Base-by-base conservation (phyloP, 1,139 yeast genomes). In the Pichia kudriavzevii region DNA sequence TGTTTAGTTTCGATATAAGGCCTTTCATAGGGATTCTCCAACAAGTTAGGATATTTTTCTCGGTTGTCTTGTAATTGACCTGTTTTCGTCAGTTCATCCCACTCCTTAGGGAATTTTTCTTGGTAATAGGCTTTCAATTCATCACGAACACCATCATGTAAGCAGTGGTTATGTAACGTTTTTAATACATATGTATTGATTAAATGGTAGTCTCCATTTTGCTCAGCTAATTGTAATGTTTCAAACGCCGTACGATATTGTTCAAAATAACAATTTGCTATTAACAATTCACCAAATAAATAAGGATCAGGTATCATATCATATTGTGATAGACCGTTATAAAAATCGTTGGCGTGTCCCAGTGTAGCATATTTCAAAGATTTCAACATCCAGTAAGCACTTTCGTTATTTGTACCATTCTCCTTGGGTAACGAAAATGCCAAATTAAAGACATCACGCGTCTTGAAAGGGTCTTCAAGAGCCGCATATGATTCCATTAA, bases 241-340 rank as follows among this genome's bases (percentile, higher is more conserved):
- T 62, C 64, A 13, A 79, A 59, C 0, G 93, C 93, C 4, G 72
- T 69, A 20, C 69, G 68, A 26, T 67, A 69, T 33, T 68, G 61
- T 2, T 82, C 88, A 50, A 77, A 77, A 47, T 79, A 79, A 42
- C 84, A 81, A 52, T 81, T 78, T 2, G 91, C 85, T 41, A 81
- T 71, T 31, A 83, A 58, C 45, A 75, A 79, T 51, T 81, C 88
- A 30, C 66, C 67, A 50, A 69, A 70, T 32, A 79, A 68, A n/a
- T 66, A 64, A 25, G 67, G 61, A 43, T 72, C 67, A 0, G 85
- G 84, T 7, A 65, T 46, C 11, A 81, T 58, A 1, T 69, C 72
- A 48, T 66, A 74, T 26, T 64, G 63, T 0, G 79, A 67, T 30
- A 82, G 55, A 39, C 70, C 70, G 39, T 72, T 66, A 81, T 88